These are phyloP conservation scores for Terfezia boudieri DNA, from an alignment of 495 filamentous ascomycete species.

Conservation along the genomic window DNA sequence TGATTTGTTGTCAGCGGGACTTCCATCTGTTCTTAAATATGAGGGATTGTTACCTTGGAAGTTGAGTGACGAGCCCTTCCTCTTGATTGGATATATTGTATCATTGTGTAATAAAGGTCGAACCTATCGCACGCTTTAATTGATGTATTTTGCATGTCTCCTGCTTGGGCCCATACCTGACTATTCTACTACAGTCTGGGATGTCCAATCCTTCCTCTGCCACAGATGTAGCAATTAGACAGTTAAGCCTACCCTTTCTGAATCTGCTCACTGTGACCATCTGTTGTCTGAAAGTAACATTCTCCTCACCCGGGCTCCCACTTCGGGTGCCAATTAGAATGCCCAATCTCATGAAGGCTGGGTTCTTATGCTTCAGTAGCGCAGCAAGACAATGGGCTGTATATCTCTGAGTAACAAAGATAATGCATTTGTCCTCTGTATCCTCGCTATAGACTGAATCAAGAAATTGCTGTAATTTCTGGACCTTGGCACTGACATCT, in stretches of 20 bases:
- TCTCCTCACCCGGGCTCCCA: conserved; percentile 27
- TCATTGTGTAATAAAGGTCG: conserved; percentile 73
- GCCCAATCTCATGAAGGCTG: conserved; percentile 39
- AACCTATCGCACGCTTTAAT: conserved; percentile 27
- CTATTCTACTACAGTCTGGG: conserved; percentile 77
- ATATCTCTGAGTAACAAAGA: conserved; percentile 62
- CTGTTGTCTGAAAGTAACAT: conserved; percentile 48
- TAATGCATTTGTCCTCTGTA: conserved; percentile 50
- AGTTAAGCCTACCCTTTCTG: conserved; percentile 60
- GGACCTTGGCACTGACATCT: conserved; percentile 50
- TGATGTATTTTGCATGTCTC: conserved; percentile 1
- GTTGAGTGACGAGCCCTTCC: conserved; percentile 60
- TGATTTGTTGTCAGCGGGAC: neutral
- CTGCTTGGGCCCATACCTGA: conserved; percentile 26
- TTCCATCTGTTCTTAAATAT: neutral
- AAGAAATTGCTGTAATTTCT: conserved; percentile 36
- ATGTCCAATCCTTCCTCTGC: conserved; percentile 94
- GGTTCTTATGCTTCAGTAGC: conserved; percentile 35
- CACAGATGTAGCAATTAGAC: conserved; percentile 74
- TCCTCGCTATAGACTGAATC: conserved; percentile 31
- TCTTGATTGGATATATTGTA: conserved; percentile 87
- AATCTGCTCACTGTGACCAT: conserved; percentile 57
- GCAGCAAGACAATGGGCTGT: conserved; percentile 51
- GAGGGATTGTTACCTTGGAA: conserved; percentile 27
- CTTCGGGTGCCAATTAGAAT: conserved; percentile 39